Evolutionary conservation across 495 filamentous ascomycete genomes (phyloP), one percentile per base, ranked within the genome.

Genomic region (Aspergillus steynii): DNA sequence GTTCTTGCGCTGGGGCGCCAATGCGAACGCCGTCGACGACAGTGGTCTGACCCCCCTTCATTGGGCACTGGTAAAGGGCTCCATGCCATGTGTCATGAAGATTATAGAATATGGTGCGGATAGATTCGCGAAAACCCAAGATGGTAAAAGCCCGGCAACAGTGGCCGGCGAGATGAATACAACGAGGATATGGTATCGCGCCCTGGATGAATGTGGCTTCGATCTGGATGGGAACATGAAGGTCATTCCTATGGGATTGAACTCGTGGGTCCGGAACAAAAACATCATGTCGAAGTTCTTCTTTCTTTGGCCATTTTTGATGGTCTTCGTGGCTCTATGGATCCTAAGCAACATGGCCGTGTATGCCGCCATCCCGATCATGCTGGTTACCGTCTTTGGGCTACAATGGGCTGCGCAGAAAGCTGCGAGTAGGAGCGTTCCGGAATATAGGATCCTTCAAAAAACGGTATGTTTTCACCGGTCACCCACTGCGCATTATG

Each of bases 1-100:
- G 27, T 95, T 96, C 67, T 74, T 99, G 58, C 87, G 92, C 61
- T 99, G 95, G 94, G 95, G 95, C 29, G 95, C 95, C 34, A 93
- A 92, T 71, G 90, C 96, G 20, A 92, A 96, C 73, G 88, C 91
- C 34, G 86, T 84, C 50, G 95, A 99, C 69, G 92, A 97, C 65
- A 87, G 90, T 60, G 94, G 93, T 6, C 91, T 98, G 67, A 95
- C 92, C 2, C 91, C 96, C 3, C 79, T 99, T 58, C 95, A 99
- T 71, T 99, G 95, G 95, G 94, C 93, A 2, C 79, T 99, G 56
- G 96, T 99, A 14, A 94, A 94, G 72, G 96, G 95, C 4, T 93
- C 87, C 37, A 80, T 89, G 53, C 85, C 84, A 1, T 96, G 92
- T 73, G 89, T 98, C 65, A 83, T 92, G 69, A 98, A 97, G 73